phyloP scores from a whole-genome alignment of 768 basidiomycete genomes.

The Suillus subluteus region DNA sequence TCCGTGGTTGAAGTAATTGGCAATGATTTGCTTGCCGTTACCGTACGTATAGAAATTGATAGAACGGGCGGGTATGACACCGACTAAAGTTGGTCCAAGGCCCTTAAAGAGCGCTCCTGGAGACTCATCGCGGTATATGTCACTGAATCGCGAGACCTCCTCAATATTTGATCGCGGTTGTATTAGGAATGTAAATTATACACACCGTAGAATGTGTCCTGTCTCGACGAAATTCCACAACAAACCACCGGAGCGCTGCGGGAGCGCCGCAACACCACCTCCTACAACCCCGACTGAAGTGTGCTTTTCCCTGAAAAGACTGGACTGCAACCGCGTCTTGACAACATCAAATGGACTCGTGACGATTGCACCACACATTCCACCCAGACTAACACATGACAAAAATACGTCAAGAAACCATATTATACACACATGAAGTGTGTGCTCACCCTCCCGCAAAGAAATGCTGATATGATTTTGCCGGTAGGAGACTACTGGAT shows the following conservation, averaged over 20 bases:
- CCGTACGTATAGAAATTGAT: slow-evolving; percentile 99
- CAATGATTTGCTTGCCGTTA: slow-evolving; percentile 92
- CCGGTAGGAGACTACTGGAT: slow-evolving; percentile 50
- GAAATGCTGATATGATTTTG: slow-evolving; percentile 85
- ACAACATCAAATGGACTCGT: slow-evolving; percentile 99
- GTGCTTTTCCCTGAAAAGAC: slow-evolving; percentile 66
- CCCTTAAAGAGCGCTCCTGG: slow-evolving; percentile 91
- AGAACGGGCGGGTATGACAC: slow-evolving; percentile 92
- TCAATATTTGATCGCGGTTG: too few relatives aligned
- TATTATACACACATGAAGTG: background rate
- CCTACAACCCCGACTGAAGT: slow-evolving; percentile 36
- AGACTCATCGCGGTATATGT: slow-evolving; percentile 89
- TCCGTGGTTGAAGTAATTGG: slow-evolving; percentile 74
- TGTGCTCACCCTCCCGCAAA: slow-evolving; percentile 79
- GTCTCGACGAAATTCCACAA: slow-evolving; percentile 97
- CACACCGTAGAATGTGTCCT: slow-evolving; percentile 81
- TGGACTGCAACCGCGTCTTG: slow-evolving; percentile 95
- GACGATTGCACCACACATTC: slow-evolving; percentile 96
- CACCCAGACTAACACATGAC: slow-evolving; percentile 68
- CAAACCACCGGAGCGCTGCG: slow-evolving; percentile 51
- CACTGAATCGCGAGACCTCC: slow-evolving; percentile 43
- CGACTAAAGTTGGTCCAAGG: slow-evolving; percentile 91
- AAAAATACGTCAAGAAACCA: slow-evolving; percentile 10
- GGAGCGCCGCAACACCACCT: slow-evolving; percentile 34
- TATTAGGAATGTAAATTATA: background rate